Evolutionary conservation across 2,329 filamentous ascomycete genomes (phyloP), one percentile per base, ranked within the genome.

Genomic region (Scytalidium sp.): DNA sequence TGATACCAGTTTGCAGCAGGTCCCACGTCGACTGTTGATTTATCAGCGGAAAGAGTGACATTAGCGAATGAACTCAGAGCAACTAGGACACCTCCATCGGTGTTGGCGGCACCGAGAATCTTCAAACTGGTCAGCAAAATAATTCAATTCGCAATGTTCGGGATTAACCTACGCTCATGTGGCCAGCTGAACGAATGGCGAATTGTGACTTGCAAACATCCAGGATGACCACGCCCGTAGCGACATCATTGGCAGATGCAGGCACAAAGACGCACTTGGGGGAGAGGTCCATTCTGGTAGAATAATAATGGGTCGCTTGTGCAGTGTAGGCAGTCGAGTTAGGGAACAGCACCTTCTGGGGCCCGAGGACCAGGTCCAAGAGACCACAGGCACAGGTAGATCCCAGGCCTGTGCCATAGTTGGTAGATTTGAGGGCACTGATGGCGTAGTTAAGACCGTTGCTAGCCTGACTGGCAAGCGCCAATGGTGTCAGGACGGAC

Each of bases 401-500:
- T 36, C 32, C 32, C 13, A 36, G 17, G 15, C 7, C 17, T 36
- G 32, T 36, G 32, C 32, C 32, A 36, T 36, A 36, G 17, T 36
- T 36, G 11, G 17, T 53, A 9, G 47, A 19, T 32, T 57, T 51
- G 49, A 59, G 53, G 13, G 51, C 32, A 5, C 45, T 54, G 10
- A 59, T 55, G 7, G 46, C 29, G 10, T 52, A 51, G 7, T 56
- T 56, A 7, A 56, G 17, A 59, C 45, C 2, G 46, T 54, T 36
- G 32, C 6, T 36, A 5, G 32, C 17, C 11, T 36, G 13, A 36
- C 5, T 36, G 5, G 11, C 32, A n/a, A 36, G 11, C 13, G 13
- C 32, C 32, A 36, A 36, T n/a, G 32, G 32, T 15, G 32, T n/a
- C 32, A 36, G 17, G 32, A n/a, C 32, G 17, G 32, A 36, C 32